Evolutionary conservation across 305 asterid species (phyloP), one percentile per base, ranked within the genome.

Genomic region (Solanum hybrid): DNA sequence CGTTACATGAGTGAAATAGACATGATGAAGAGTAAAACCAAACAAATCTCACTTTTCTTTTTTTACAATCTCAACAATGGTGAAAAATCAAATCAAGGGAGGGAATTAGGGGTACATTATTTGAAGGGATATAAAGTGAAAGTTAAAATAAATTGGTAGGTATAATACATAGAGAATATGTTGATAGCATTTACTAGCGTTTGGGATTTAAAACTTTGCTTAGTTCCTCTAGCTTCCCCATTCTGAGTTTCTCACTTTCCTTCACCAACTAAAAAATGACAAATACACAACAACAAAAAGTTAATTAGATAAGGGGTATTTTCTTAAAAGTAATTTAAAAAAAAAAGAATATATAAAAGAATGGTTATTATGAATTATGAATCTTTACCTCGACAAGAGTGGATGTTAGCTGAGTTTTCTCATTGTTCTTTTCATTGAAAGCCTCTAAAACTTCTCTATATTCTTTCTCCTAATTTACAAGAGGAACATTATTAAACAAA

Each of bases 181-280:
- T 10, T 60, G 4, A 60, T 60, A 19, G 32, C 75, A 10, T 31
- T 34, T 19, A 22, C 88, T 85, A 60, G 88, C 88, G 5, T 85
- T 85, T 35, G 79, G 92, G 85, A 92, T 90, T 94, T 64, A 95
- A 88, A 89, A 94, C 93, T 95, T 95, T 97, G 95, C 93, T 91
- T 87, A 97, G 98, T 88, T 97, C 98, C 89, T 97, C 98, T 86
- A 97, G 95, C 91, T 95, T 95, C 88, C 81, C 94, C 98, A 96
- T 95, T 89, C 99, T 94, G 91, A 93, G 88, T 77, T 92, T 94
- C 94, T 97, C 99, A 88, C 98, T 97, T 90, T 95, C 94, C 45
- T 92, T 93, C 91, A 96, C 94, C 94, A 96, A 37, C 99, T 97
- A 95, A 92, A 90, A 89, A 19, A 88, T 90, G 37, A 69, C 79